Conservation (phyloP, 371 early-diverging fungal genomes). For the Rhizopus delemar region DNA sequence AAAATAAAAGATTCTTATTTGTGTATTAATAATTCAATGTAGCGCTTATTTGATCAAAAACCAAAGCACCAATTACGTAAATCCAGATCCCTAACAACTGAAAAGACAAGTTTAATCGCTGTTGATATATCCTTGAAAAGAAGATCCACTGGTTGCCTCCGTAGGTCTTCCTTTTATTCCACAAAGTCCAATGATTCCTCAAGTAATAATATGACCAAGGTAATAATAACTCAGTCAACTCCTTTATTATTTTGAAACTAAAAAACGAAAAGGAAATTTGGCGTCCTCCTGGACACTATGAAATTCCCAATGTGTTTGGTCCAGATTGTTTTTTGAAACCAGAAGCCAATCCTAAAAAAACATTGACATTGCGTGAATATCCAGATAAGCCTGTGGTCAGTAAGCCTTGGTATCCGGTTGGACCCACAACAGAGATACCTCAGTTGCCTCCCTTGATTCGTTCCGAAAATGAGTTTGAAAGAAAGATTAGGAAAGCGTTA, state of each 20-base stretch:
- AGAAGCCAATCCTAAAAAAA: conserved; percentile 27
- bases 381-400: conserved; percentile 25
- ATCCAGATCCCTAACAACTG: conserved; percentile 46
- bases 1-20: conserved; percentile 1
- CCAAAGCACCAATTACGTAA: conserved; percentile 29
- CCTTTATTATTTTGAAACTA: not conserved
- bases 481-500: conserved; percentile 43
- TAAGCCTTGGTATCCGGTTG: conserved; percentile 46
- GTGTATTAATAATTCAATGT: conserved; percentile 7
- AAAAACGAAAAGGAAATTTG: conserved; percentile 29
- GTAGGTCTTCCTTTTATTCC: conserved; percentile 33
- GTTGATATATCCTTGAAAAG: conserved; percentile 42
- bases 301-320: conserved; percentile 51
- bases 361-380: conserved; percentile 23
- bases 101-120: conserved; percentile 26
- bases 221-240: not conserved
- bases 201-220: conserved; percentile 9
- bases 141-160: conserved; percentile 51
- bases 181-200: conserved; percentile 15
- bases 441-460: conserved; percentile 46
- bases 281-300: conserved; percentile 49
- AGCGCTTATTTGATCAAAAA: conserved; percentile 6
- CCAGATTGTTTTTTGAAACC: conserved; percentile 43
- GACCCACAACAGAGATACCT: conserved; percentile 45
- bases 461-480: conserved; percentile 51